Conservation (phyloP, 345 rosid genomes). For the Raphanus raphanistrum region DNA sequence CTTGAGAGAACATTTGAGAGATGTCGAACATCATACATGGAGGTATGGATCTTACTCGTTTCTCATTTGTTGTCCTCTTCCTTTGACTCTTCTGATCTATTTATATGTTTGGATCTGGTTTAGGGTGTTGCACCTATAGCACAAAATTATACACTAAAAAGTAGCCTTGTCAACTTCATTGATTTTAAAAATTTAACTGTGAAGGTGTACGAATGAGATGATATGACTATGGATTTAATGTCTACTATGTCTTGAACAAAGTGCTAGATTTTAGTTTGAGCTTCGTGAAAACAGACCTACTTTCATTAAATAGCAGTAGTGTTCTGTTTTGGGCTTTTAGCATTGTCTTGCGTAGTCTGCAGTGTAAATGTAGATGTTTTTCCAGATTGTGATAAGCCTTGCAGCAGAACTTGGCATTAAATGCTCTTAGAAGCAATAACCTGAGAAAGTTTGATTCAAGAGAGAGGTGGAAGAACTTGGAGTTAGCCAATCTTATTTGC, state of each 20-base stretch:
- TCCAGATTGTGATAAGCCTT: conserved; percentile 19
- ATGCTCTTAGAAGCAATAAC: conserved; percentile 18
- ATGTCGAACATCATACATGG: conserved; percentile 96
- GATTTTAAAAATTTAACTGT: background rate
- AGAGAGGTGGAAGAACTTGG: background rate
- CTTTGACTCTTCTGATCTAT: conserved; percentile 15
- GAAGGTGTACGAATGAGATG: conserved; percentile 15
- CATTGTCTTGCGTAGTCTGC: conserved; percentile 11
- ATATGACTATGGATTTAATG: conserved; percentile 11
- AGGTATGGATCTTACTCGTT: conserved; percentile 50
- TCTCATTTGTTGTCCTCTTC: conserved; percentile 22
- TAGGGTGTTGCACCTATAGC: conserved; percentile 21
- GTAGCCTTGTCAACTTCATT: conserved; percentile 8
- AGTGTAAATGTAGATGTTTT: conserved; percentile 13
- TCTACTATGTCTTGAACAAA: background rate
- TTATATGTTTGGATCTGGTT: conserved; percentile 28
- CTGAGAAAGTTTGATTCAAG: conserved; percentile 15
- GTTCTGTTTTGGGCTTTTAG: conserved; percentile 14
- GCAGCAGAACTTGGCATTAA: conserved; percentile 23
- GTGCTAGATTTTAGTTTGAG: conserved; percentile 18
- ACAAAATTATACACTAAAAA: conserved; percentile 6
- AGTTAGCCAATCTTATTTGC: conserved; percentile 11
- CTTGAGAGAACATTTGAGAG: conserved; percentile 97
- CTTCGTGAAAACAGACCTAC: background rate
- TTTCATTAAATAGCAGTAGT: background rate